Evolutionary conservation across 1,284 basidiomycete species (phyloP).

Genomic region (Fomitopsis pinicola): DNA sequence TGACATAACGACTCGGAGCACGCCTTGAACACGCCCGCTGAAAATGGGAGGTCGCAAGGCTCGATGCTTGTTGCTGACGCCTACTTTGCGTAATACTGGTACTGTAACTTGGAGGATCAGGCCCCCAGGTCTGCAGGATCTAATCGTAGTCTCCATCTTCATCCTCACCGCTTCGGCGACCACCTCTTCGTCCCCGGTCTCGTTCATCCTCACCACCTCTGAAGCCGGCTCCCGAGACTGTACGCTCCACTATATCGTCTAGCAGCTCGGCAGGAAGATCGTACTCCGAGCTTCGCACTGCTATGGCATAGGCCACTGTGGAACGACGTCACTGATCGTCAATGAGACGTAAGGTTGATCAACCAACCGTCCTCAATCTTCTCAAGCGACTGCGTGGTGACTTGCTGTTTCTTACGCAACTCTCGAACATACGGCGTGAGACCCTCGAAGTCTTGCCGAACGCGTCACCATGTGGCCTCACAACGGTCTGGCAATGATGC

Average conservation of each 20-base stretch:
- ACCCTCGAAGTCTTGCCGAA: conserved; percentile 66
- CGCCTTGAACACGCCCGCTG: background rate
- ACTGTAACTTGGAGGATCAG: background rate
- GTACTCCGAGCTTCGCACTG: conserved; percentile 67
- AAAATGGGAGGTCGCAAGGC: background rate
- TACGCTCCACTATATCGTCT: conserved; percentile 58
- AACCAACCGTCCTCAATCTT: conserved; percentile 91
- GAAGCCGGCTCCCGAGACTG: conserved; percentile 25
- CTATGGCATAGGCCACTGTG: conserved; percentile 66
- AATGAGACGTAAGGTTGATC: background rate
- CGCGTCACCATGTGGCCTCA: background rate
- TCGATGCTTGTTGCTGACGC: background rate
- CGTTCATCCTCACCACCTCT: conserved; percentile 9
- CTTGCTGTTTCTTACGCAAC: conserved; percentile 83
- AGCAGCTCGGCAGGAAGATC: conserved; percentile 61
- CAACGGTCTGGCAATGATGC: background rate
- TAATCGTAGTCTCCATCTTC: conserved; percentile 5
- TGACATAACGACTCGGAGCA: background rate
- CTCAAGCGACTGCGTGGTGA: conserved; percentile 80
- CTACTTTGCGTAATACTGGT: background rate
- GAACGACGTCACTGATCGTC: too few relatives aligned
- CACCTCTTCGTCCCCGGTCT: conserved; percentile 8
- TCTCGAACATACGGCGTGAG: conserved; percentile 68
- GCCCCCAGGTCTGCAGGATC: background rate
- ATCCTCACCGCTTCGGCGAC: conserved; percentile 8